Evolutionary conservation across 2,329 filamentous ascomycete species (phyloP), one percentile per base, ranked within the genome.

Genomic region (Coniochaeta pulveracea): DNA sequence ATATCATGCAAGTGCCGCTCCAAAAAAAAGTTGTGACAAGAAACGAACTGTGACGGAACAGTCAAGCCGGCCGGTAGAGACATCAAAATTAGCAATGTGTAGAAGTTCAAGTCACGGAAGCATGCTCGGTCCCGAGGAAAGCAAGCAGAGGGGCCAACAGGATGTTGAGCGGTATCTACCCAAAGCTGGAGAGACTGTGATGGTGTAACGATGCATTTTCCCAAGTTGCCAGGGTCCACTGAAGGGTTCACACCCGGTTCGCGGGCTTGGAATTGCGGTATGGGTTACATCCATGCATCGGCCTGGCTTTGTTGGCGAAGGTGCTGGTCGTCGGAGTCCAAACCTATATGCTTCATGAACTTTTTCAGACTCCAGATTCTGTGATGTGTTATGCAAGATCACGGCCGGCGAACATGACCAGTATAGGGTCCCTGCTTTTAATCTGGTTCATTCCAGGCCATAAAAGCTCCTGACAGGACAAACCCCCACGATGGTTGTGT

Each of bases 21-120:
- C 16, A n/a, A 30, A n/a, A n/a, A n/a, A n/a, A n/a, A n/a, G n/a
- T 24, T 28, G 33, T 22, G 26, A 30, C 19, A 26, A 29, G 12
- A 35, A 34, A 30, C 30, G 33, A 35, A 26, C 28, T 35, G 33
- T 24, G 33, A 35, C 19, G 9, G 8, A 11, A 10, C 23, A 12
- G 21, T 26, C 18, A 14, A 27, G 25, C 16, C n/a, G n/a, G 25
- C 25, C n/a, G 12, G 25, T 24, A 34, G 11, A 21, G 32, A 25
- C 19, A 26, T n/a, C 18, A 26, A 23, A 11, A 21, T 16, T 10
- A 5, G 11, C 24, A 26, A 23, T 23, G 17, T 10, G 18, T 19
- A 6, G 18, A 3, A 31, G 21, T n/a, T 23, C 21, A 23, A 23
- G 21, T n/a, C n/a, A n/a, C 28, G 22, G 11, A 16, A 6, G 6